These are phyloP conservation scores for Plasmodium sp. DNA, from an alignment of 169 alveolate genomes.

Conservation along the genomic window DNA sequence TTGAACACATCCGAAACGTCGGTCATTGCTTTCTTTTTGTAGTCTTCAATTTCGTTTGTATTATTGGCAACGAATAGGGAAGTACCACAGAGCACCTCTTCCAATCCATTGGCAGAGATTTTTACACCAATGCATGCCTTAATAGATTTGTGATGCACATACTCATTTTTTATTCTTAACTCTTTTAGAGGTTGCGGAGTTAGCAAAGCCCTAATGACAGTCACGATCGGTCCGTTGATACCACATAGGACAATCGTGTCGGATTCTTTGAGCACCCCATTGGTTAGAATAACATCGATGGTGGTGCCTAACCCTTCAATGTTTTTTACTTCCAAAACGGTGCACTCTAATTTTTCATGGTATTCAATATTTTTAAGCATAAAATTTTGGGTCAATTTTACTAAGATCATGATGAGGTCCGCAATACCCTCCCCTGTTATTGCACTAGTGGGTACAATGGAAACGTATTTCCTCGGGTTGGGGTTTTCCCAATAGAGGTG, in stretches of 20 bases:
- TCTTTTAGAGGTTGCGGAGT: conserved; percentile 99
- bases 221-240: conserved; percentile 96
- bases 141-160: conserved; percentile 92
- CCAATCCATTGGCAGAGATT: conserved; percentile 95
- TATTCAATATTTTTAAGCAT: conserved; percentile 90
- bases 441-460: conserved; percentile 99
- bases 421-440: conserved; percentile 99
- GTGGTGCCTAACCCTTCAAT: conserved; percentile 99
- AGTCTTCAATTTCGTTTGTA: conserved; percentile 87
- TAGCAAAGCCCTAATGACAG: conserved; percentile 97
- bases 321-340: conserved; percentile 97
- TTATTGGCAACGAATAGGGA: conserved; percentile 92
- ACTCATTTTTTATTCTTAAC: conserved; percentile 98
- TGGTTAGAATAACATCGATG: conserved; percentile 98
- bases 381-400: conserved; percentile 92
- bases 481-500: conserved; percentile 96
- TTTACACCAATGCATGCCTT: conserved; percentile 97
- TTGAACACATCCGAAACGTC: conserved; percentile 94
- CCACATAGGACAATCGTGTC: conserved; percentile 98
- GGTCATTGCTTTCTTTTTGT: conserved; percentile 92
- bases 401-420: conserved; percentile 94
- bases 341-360: conserved; percentile 94
- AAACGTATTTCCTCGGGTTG: conserved; percentile 93
- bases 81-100: conserved; percentile 98
- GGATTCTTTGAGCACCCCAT: conserved; percentile 95